Evolutionary conservation across 768 basidiomycete species (phyloP).

Genomic region (Leucocoprinus leucothites): DNA sequence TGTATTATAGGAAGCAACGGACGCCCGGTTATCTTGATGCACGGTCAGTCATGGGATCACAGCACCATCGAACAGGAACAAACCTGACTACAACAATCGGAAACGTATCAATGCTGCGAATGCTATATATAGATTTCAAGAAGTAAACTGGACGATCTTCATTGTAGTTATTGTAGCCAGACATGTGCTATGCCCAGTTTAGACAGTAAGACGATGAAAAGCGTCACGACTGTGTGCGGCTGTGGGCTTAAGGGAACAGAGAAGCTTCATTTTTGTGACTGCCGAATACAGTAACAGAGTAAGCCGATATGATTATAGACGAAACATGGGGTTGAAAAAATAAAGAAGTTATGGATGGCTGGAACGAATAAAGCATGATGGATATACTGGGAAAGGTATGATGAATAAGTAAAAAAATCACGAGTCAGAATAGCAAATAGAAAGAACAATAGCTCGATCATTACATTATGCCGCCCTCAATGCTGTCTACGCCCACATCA

Average conservation of each 20-base stretch:
- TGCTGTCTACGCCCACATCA: slow-evolving; percentile 3
- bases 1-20: not conserved
- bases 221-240: no score
- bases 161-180: not conserved
- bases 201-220: no score
- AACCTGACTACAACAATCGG: no score
- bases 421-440: not conserved
- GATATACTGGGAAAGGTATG: not conserved
- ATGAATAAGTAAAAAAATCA: not conserved
- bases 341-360: not conserved
- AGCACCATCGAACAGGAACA: no score
- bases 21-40: not conserved
- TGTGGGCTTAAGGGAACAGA: no score
- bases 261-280: no score
- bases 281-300: no score
- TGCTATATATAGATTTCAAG: not conserved
- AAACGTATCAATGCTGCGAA: no score
- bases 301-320: no score
- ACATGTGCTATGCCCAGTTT: no score
- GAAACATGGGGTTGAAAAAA: not conserved
- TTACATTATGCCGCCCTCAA: not conserved
- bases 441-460: not conserved
- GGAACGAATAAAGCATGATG: no score
- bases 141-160: not conserved
- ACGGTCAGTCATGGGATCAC: no score